Evolutionary conservation across 805 yeast species (phyloP).

Genomic region (Starmerella apicola): DNA sequence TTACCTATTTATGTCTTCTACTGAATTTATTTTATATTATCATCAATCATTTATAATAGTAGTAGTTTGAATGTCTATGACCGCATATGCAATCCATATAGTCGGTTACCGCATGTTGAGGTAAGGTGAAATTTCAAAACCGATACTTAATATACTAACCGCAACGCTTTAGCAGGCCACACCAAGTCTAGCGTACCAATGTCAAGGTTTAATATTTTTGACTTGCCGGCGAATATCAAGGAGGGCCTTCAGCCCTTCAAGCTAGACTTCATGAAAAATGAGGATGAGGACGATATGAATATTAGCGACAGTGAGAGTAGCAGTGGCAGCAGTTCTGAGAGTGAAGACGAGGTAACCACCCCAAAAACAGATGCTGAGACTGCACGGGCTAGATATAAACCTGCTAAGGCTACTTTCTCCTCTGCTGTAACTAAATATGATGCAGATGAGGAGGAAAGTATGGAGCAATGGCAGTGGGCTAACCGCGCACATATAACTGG

Average conservation of each 20-base stretch:
- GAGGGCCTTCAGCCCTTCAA: slow-evolving; percentile 23
- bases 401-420: slow-evolving; percentile 10
- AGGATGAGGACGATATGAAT: slow-evolving; percentile 14
- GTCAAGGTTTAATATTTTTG: slow-evolving; percentile 17
- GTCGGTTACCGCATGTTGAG: no score
- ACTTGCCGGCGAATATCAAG: slow-evolving; percentile 16
- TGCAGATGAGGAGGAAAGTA: slow-evolving; percentile 11
- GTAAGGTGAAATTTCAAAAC: no score
- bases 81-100: no score
- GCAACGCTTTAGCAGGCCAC: no score
- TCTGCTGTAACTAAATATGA: slow-evolving; percentile 42
- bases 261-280: slow-evolving; percentile 17
- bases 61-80: no score
- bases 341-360: slow-evolving; percentile 17
- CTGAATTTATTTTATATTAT: not conserved
- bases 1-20: not conserved
- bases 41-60: not conserved
- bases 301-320: slow-evolving; percentile 15
- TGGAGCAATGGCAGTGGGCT: slow-evolving; percentile 18
- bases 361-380: not conserved
- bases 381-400: not conserved
- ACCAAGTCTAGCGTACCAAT: not conserved
- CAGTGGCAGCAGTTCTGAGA: slow-evolving; percentile 23
- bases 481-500: slow-evolving; percentile 27
- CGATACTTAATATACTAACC: no score